These are phyloP conservation scores for Leccinum fallax DNA, from an alignment of 1,284 basidiomycete species.

Conservation along the genomic window DNA sequence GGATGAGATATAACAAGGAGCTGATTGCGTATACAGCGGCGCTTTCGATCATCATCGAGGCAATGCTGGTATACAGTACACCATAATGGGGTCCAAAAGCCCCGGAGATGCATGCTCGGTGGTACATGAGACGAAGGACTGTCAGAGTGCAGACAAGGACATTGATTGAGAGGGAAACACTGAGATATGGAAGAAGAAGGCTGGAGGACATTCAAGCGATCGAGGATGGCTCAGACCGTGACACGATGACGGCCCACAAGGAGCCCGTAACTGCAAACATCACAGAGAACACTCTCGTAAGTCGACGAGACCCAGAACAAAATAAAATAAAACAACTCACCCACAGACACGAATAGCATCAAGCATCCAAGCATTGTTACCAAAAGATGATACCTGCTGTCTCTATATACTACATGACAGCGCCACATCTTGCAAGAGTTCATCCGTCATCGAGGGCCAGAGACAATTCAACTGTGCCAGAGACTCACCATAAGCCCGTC, in stretches of 20 bases:
- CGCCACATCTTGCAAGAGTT: constrained; percentile 38
- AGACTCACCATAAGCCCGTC: constrained; percentile 36
- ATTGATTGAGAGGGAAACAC: constrained; percentile 36
- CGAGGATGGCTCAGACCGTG: constrained; percentile 14
- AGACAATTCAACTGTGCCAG: background rate
- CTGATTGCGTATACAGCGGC: constrained; percentile 32
- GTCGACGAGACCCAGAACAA: background rate
- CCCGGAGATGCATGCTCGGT: constrained; percentile 30
- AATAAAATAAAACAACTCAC: constrained; percentile 14
- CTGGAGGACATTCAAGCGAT: constrained; percentile 34
- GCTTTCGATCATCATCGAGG: constrained; percentile 34
- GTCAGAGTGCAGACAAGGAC: constrained; percentile 33
- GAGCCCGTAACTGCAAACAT: constrained; percentile 27
- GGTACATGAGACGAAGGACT: constrained; percentile 33
- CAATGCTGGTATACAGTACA: constrained; percentile 29
- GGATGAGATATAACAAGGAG: constrained; percentile 33
- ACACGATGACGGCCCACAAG: constrained; percentile 30
- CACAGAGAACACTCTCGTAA: background rate
- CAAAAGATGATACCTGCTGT: constrained; percentile 11
- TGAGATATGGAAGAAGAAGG: constrained; percentile 34
- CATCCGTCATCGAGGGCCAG: background rate
- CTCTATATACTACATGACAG: constrained; percentile 21
- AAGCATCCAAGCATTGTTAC: constrained; percentile 24
- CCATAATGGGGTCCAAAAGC: constrained; percentile 34
- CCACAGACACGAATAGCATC: constrained; percentile 30